Evolutionary conservation across 257 asterid species (phyloP).

Genomic region (Solanum dulcamara): DNA sequence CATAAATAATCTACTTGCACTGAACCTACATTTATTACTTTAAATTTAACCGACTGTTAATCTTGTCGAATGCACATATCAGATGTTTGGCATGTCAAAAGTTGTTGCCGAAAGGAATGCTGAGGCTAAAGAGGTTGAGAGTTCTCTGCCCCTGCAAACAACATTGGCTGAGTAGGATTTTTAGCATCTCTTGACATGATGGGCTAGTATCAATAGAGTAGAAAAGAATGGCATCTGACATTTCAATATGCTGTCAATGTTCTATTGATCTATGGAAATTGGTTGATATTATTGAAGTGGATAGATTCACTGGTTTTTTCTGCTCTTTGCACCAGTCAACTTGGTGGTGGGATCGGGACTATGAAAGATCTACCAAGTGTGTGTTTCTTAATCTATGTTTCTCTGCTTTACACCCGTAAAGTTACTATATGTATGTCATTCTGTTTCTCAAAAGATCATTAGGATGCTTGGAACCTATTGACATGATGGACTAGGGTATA

Average conservation of each 20-base stretch:
- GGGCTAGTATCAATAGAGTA: background rate
- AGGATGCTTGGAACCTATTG: no score
- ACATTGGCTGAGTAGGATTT: constrained; percentile 39
- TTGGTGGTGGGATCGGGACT: background rate
- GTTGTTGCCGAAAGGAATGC: constrained; percentile 66
- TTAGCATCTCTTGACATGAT: background rate
- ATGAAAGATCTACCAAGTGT: background rate
- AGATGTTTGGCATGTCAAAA: constrained; percentile 96
- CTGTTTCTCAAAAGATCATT: no score
- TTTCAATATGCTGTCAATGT: background rate
- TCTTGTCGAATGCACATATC: background rate
- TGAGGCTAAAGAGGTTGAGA: constrained; percentile 54
- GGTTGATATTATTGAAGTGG: background rate
- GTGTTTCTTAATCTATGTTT: no score
- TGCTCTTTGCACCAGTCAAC: background rate
- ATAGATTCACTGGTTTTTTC: background rate
- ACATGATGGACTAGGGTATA: no score
- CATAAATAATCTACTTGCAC: background rate
- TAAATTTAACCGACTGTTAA: background rate
- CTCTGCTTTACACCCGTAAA: no score
- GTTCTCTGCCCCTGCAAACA: constrained; percentile 69
- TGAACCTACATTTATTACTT: background rate
- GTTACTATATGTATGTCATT: no score
- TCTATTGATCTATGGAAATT: background rate
- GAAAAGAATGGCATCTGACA: background rate